Evolutionary conservation across 2,329 filamentous ascomycete genomes (phyloP).

Genomic region (Mycocentrospora acerina): DNA sequence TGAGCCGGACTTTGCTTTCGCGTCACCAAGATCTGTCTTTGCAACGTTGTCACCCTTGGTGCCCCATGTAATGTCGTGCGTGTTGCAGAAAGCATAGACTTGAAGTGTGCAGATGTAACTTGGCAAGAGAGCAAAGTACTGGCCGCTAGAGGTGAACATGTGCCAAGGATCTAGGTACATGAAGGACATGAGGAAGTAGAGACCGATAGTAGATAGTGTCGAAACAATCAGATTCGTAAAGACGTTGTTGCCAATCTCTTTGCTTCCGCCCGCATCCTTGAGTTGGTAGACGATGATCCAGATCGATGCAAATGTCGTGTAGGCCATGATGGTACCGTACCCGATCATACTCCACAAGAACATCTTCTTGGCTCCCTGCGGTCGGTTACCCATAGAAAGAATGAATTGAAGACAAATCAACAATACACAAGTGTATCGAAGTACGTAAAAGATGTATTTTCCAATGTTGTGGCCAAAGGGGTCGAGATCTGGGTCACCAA

Average conservation of each 20-base stretch:
- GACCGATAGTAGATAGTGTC: slow-evolving; percentile 81
- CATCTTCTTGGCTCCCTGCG: slow-evolving; percentile 89
- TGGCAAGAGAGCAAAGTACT: slow-evolving; percentile 92
- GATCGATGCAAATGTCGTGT: slow-evolving; percentile 85
- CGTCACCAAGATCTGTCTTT: slow-evolving; percentile 86
- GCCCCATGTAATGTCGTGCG: slow-evolving; percentile 97
- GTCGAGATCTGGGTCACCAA: slow-evolving; percentile 76
- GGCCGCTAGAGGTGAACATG: slow-evolving; percentile 88
- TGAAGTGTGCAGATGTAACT: slow-evolving; percentile 96
- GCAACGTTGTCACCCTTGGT: slow-evolving; percentile 98
- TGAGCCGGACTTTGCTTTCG: slow-evolving; percentile 66
- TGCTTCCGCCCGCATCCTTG: slow-evolving; percentile 50
- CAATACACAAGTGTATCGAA: slow-evolving; percentile 82
- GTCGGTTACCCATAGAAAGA: slow-evolving; percentile 90
- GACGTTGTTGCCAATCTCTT: slow-evolving; percentile 77
- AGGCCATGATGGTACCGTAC: slow-evolving; percentile 93
- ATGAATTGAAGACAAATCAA: slow-evolving; percentile 96
- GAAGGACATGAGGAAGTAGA: slow-evolving; percentile 97
- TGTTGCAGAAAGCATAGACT: slow-evolving; percentile 99
- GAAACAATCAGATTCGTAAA: slow-evolving; percentile 95
- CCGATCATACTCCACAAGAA: slow-evolving; percentile 85
- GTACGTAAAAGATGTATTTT: slow-evolving; percentile 78
- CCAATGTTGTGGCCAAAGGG: slow-evolving; percentile 90
- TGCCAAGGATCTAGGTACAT: slow-evolving; percentile 98
- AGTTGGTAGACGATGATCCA: slow-evolving; percentile 90